A percentile compares a stretch with the other conserved stretches of the same genome.
phyloP scores from a whole-genome alignment of 2,329 filamentous ascomycete genomes.

The Colletotrichum ledebouriae region DNA sequence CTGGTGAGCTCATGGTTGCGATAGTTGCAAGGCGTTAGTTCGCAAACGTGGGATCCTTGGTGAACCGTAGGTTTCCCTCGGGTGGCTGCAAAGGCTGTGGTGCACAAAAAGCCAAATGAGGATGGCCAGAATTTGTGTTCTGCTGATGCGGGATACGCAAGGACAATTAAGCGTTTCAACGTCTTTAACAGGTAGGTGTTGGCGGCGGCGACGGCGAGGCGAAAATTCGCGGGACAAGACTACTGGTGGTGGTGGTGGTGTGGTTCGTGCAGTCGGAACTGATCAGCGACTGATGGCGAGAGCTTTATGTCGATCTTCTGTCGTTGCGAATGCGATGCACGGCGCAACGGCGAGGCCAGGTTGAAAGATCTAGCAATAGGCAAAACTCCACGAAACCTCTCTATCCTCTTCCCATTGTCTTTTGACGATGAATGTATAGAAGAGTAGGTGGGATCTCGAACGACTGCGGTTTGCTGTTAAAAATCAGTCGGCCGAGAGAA shows the following conservation, averaged over 20 bases:
- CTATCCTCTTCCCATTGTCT: conserved; percentile 27
- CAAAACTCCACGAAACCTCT: conserved; percentile 20
- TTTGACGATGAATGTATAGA: background rate
- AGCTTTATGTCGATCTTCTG: conserved; percentile 32
- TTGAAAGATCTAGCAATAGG: background rate
- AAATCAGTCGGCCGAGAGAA: conserved; percentile 32
- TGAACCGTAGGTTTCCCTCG: conserved; percentile 23
- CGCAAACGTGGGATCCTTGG: conserved; percentile 17
- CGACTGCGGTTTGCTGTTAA: conserved; percentile 17
- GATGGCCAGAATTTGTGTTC: conserved; percentile 18
- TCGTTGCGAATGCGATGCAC: conserved; percentile 19
- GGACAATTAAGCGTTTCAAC: conserved; percentile 1
- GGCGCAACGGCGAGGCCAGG: conserved; percentile 1
- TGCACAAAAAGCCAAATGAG: conserved; percentile 22
- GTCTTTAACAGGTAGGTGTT: conserved; percentile 9
- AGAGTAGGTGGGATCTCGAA: conserved; percentile 11
- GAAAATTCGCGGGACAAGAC: conserved; percentile 5
- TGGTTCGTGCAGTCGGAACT: conserved; percentile 27
- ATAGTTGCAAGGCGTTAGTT: conserved; percentile 2
- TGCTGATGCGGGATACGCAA: background rate
- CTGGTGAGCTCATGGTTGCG: conserved; percentile 58
- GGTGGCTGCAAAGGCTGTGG: conserved; percentile 21
- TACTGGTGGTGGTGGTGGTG: background rate
- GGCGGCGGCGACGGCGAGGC: conserved; percentile 26
- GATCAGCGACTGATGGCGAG: conserved; percentile 28